Percentiles rank a stretch among this genome's conserved stretches.
Conservation (phyloP, 2,329 filamentous ascomycete genomes). For the Chrysoporthe deuterocubensis region DNA sequence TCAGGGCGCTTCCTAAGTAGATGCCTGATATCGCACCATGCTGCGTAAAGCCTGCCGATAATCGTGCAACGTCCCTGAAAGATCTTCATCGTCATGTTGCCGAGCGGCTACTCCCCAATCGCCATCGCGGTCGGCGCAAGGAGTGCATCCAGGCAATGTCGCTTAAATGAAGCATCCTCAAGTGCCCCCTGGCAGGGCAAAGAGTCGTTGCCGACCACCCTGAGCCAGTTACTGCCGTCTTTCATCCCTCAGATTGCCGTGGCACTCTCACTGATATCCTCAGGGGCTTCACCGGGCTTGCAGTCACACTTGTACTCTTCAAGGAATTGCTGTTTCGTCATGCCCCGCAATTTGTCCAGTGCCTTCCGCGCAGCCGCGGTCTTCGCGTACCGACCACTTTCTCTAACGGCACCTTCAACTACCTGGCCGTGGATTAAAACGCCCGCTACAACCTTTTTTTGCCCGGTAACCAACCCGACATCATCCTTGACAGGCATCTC, state of each 20-base stretch:
- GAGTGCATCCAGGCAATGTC: neutral
- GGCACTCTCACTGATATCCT: constrained; percentile 27
- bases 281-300: constrained; percentile 31
- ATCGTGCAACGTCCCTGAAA: neutral
- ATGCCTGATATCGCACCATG: neutral
- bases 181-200: neutral
- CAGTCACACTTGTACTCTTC: constrained; percentile 68
- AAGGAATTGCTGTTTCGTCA: constrained; percentile 62
- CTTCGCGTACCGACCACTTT: constrained; percentile 75
- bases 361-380: constrained; percentile 66
- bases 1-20: neutral
- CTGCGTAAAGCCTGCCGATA: neutral
- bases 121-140: neutral
- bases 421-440: constrained; percentile 77
- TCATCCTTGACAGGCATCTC: constrained; percentile 48
- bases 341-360: constrained; percentile 48
- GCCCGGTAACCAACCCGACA: constrained; percentile 30
- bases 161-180: neutral
- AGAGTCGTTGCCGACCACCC: constrained; percentile 19
- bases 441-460: constrained; percentile 65
- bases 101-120: neutral
- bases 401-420: constrained; percentile 63
- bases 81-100: neutral
- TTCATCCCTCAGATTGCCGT: constrained; percentile 24
- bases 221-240: neutral